phyloP scores from a whole-genome alignment of 805 yeast species.

The Metschnikowia rubicola region DNA sequence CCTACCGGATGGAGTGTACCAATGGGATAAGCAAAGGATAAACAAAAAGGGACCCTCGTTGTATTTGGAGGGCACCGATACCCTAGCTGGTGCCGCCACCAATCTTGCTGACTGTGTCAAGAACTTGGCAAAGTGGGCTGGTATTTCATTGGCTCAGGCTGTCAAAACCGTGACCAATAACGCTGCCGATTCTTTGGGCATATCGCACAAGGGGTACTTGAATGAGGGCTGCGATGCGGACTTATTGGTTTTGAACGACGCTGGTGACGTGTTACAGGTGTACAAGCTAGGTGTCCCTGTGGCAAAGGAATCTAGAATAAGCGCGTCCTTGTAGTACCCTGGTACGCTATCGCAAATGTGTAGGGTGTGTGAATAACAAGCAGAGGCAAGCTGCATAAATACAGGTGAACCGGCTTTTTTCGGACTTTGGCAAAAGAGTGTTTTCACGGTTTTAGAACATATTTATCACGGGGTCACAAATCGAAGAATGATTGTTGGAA shows the following conservation, averaged over 20 bases:
- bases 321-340: conserved; percentile 4
- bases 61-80: conserved; percentile 49
- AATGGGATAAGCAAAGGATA: conserved; percentile 48
- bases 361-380: too few relatives aligned
- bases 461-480: too few relatives aligned
- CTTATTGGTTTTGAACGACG: conserved; percentile 42
- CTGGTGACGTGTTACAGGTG: conserved; percentile 46
- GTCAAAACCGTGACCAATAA: conserved; percentile 53
- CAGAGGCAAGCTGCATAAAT: too few relatives aligned
- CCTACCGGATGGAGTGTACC: conserved; percentile 52
- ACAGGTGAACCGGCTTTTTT: too few relatives aligned
- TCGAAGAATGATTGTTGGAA: too few relatives aligned
- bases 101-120: conserved; percentile 48
- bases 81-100: conserved; percentile 63
- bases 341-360: too few relatives aligned
- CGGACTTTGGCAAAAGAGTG: too few relatives aligned
- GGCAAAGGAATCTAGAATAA: background rate
- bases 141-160: conserved; percentile 48
- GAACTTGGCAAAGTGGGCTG: conserved; percentile 50
- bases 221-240: conserved; percentile 56
- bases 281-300: conserved; percentile 44
- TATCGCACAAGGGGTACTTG: conserved; percentile 48
- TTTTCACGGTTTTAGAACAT: too few relatives aligned
- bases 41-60: conserved; percentile 47
- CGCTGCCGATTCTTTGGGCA: conserved; percentile 48